Conservation (phyloP, 176 grass and related monocot species). For the Thalia dealbata region DNA sequence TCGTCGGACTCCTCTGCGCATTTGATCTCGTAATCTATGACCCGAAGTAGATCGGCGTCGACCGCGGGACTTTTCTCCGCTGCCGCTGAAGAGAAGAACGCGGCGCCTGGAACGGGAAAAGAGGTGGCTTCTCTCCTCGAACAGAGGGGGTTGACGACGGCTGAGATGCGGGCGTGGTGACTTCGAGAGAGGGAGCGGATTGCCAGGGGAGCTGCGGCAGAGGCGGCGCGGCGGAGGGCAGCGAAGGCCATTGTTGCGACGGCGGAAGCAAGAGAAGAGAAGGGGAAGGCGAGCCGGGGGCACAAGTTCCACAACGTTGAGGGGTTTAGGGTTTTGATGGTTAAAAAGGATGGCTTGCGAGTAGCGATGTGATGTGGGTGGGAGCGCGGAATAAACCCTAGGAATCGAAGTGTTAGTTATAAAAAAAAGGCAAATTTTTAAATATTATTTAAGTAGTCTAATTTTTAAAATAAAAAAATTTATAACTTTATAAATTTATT, state of each 20-base stretch:
- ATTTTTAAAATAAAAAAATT: no score
- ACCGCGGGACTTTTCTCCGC: constrained; percentile 21
- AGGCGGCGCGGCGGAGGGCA: constrained; percentile 1
- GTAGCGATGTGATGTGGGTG: no score
- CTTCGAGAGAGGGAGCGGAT: background rate
- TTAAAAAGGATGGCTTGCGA: background rate
- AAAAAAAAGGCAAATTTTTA: no score
- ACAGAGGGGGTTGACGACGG: background rate
- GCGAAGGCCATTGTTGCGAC: background rate
- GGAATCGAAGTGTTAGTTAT: no score
- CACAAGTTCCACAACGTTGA: background rate
- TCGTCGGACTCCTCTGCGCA: constrained; percentile 62
- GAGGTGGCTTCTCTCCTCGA: background rate
- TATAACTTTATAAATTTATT: no score
- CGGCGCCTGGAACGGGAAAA: background rate
- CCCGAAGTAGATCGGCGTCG: constrained; percentile 45
- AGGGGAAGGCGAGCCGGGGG: background rate
- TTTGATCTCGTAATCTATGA: constrained; percentile 71
- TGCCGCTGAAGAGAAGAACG: constrained; percentile 44
- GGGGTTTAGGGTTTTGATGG: background rate
- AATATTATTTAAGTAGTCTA: no score
- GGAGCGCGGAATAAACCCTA: no score
- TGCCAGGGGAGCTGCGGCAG: background rate
- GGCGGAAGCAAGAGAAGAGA: background rate
- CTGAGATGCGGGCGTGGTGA: background rate